Evolutionary conservation across 495 filamentous ascomycete species (phyloP).

Genomic region (Hyaloscypha hepaticicola): DNA sequence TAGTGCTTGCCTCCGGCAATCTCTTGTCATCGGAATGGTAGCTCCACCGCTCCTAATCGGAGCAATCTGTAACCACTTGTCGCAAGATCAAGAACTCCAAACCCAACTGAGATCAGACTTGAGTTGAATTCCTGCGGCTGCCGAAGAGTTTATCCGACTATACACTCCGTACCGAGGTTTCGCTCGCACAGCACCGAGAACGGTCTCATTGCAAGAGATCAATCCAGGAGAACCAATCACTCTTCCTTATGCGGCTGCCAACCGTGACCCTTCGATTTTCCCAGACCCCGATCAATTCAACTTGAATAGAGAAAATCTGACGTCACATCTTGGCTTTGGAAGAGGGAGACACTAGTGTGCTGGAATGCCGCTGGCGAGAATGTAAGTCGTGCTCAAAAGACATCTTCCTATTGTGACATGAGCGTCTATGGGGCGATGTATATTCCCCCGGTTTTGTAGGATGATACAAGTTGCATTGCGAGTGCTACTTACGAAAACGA

Average conservation of each 20-base stretch:
- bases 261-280: not conserved
- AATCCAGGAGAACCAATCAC: slow-evolving; percentile 1
- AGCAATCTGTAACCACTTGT: slow-evolving; percentile 3
- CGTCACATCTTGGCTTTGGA: not conserved
- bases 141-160: not conserved
- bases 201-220: not conserved
- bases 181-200: not conserved
- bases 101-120: not conserved
- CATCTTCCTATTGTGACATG: not conserved
- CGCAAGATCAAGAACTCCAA: not conserved
- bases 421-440: not conserved
- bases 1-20: not conserved
- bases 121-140: not conserved
- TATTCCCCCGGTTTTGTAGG: not conserved
- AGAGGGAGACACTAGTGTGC: not conserved
- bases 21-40: not conserved
- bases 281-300: not conserved
- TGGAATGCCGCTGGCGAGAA: not conserved
- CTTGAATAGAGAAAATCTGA: not conserved
- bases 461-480: not conserved
- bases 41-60: slow-evolving; percentile 1
- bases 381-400: not conserved
- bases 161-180: slow-evolving; percentile 5
- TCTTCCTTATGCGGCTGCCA: not conserved
- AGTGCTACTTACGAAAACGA: not conserved